These are phyloP conservation scores for Beta vulgaris DNA, from an alignment of 148 eudicot genomes.

Conservation along the genomic window DNA sequence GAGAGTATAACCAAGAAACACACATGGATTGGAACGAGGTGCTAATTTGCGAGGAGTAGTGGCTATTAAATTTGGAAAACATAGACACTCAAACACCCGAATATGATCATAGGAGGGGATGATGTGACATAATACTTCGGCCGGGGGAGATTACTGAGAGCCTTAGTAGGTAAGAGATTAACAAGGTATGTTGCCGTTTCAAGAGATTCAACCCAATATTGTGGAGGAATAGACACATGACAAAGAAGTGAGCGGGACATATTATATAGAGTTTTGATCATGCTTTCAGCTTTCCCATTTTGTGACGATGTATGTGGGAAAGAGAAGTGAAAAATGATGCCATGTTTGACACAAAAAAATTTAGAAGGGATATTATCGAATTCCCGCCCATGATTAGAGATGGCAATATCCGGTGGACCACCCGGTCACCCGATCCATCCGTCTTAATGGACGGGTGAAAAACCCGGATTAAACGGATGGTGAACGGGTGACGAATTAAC, in stretches of 20 bases:
- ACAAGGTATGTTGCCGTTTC: no score
- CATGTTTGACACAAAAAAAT: not conserved
- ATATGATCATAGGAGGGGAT: not conserved
- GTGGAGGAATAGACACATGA: no score
- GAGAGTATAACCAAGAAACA: not conserved
- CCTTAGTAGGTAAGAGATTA: not conserved
- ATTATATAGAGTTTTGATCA: not conserved
- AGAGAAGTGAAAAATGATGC: not conserved
- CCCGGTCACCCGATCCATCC: no score
- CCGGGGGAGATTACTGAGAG: not conserved
- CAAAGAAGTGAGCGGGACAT: no score
- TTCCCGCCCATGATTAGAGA: not conserved
- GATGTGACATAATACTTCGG: not conserved
- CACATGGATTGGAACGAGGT: not conserved
- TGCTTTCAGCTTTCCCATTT: not conserved
- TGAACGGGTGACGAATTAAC: no score
- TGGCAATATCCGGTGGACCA: no score
- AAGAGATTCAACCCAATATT: no score
- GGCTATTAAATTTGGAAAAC: not conserved
- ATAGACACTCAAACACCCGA: slow-evolving; percentile 5
- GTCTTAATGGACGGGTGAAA: no score
- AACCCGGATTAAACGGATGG: no score
- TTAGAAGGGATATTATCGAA: not conserved
- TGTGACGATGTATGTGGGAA: not conserved
- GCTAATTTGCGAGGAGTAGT: not conserved